Evolutionary conservation across 805 yeast species (phyloP), one percentile per base, ranked within the genome.

Genomic region (Metschnikowia shivogae): DNA sequence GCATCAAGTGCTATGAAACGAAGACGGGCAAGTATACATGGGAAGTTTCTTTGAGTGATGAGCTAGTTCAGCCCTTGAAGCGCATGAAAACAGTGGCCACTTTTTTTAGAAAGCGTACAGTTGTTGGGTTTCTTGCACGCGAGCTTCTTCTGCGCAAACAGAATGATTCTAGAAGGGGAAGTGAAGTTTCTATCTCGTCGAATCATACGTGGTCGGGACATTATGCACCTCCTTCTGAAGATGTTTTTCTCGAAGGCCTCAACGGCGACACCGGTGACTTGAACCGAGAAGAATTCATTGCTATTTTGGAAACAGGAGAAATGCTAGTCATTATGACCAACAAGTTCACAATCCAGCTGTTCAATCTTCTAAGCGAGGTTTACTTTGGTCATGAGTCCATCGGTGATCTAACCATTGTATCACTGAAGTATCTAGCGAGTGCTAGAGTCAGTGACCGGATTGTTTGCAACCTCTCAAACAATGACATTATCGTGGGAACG

Each of bases 361-460:
- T 51, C 43, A 62, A 68, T 44, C 53, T 67, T 6, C 36, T 64
- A 9, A 51, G 49, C 6, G 47, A 57, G 9, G 47, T 59, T 0
- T 63, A 59, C 42, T 51, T 47, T 6, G 52, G 47, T 3, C 33
- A 37, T 2, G 35, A 14, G 1, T 49, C 42, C 9, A 35, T 51
- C 5, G 45, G 44, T n/a, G 31, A 20, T 6, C 35, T 52, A 24
- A 60, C 34, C 60, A 67, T 84, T n/a, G 67, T 70, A 1, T 68
- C 80, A 2, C 82, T 83, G 44, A 76, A 74, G 42, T 76, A 77
- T 48, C 60, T 88, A 9, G 59, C 74, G 2, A 82, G 95, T 0
- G 88, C 95, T 4, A 72, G 93, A 58, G 82, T 86, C 22, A 82
- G 80, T 55, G 93, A 86, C 59, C 70, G 90, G 49, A 64, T 87